These are phyloP conservation scores for Diaporthe amygdali DNA, from an alignment of 2,329 filamentous ascomycete genomes.

Conservation along the genomic window DNA sequence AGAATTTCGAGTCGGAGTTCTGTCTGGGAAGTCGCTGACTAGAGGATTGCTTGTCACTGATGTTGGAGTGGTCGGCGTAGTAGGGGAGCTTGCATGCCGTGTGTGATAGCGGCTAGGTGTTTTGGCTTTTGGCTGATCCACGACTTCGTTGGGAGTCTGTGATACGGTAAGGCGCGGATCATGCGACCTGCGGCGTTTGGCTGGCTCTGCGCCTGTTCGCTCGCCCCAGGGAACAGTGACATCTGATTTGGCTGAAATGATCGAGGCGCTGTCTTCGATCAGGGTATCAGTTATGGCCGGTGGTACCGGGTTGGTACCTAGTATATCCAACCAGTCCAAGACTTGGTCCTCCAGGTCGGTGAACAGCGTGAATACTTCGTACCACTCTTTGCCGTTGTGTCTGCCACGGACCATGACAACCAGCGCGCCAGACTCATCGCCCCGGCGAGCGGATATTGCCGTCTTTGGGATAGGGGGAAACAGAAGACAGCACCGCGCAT, in stretches of 20 bases:
- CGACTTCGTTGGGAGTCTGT: constrained; percentile 22
- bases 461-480: constrained; percentile 84
- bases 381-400: constrained; percentile 73
- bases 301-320: constrained; percentile 60
- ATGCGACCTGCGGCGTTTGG: neutral
- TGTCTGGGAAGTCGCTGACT: constrained; percentile 37
- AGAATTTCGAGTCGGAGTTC: constrained; percentile 43
- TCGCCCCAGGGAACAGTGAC: constrained; percentile 39
- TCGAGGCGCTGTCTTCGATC: neutral
- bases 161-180: constrained; percentile 30
- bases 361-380: constrained; percentile 79
- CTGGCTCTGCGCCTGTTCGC: constrained; percentile 25
- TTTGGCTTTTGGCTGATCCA: constrained; percentile 35
- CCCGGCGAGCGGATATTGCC: constrained; percentile 79
- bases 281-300: constrained; percentile 33
- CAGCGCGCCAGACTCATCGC: constrained; percentile 73
- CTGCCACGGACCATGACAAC: constrained; percentile 85
- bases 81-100: constrained; percentile 35
- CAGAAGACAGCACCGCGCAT: constrained; percentile 77
- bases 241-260: constrained; percentile 3
- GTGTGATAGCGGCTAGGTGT: constrained; percentile 43
- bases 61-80: constrained; percentile 32
- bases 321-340: constrained; percentile 85
- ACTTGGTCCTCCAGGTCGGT: constrained; percentile 79
- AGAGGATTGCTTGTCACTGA: constrained; percentile 22